These are phyloP conservation scores for Candida sp. DNA, from an alignment of 1,139 yeast species.

Conservation along the genomic window DNA sequence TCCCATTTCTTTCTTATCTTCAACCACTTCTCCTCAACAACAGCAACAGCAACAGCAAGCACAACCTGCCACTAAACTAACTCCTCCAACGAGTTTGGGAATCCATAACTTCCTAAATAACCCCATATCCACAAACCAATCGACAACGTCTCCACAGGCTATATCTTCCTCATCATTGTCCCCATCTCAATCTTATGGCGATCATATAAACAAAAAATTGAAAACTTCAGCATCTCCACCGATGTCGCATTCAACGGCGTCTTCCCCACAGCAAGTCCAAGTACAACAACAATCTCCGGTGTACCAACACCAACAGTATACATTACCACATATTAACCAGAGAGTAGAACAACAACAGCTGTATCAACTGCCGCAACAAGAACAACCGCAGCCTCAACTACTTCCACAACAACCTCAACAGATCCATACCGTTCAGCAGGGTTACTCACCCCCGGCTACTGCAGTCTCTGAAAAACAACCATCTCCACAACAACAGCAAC, in stretches of 20 bases:
- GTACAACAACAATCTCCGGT: not conserved
- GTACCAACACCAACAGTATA: not conserved
- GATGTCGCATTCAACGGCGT: not conserved
- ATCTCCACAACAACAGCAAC: not conserved
- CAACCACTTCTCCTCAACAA: not conserved
- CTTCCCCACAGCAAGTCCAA: not conserved
- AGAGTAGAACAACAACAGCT: not conserved
- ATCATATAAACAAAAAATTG: slow-evolving; percentile 3
- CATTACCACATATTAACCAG: slow-evolving; percentile 2
- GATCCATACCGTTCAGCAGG: not conserved
- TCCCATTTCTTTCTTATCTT: slow-evolving; percentile 11
- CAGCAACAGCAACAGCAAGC: not conserved
- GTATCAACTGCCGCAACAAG: not conserved
- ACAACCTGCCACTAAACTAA: slow-evolving; percentile 1
- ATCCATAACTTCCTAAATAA: slow-evolving; percentile 9
- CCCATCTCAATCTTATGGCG: slow-evolving; percentile 2
- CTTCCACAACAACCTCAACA: not conserved
- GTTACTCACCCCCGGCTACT: slow-evolving; percentile 1
- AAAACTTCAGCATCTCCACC: slow-evolving; percentile 3
- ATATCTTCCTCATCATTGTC: slow-evolving; percentile 1
- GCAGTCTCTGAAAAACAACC: not conserved
- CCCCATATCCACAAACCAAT: slow-evolving; percentile 2
- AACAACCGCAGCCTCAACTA: not conserved
- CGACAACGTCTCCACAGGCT: slow-evolving; percentile 2
- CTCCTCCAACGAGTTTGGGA: slow-evolving; percentile 8